Evolutionary conservation across 179 eudicot species (phyloP).

Genomic region (Silene noctiflora): DNA sequence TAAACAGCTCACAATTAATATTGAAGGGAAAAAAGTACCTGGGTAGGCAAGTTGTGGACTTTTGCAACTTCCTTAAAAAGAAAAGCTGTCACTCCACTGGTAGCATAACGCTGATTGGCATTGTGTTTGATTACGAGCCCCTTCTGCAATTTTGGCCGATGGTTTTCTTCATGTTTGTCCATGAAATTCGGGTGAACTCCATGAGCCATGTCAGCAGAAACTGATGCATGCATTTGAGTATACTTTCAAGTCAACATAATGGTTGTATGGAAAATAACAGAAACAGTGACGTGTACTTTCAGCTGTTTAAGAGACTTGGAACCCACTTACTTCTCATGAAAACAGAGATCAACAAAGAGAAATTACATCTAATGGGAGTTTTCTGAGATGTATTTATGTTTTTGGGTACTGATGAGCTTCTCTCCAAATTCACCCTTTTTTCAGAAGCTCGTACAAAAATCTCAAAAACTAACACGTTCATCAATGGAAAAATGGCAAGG

Average conservation of each 20-base stretch:
- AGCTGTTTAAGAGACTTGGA: not conserved
- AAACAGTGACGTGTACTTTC: conserved; percentile 1
- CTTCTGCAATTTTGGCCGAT: conserved; percentile 83
- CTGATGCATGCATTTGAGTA: conserved; percentile 32
- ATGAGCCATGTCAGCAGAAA: conserved; percentile 99
- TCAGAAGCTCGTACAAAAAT: not conserved
- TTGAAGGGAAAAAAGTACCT: conserved; percentile 40
- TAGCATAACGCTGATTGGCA: conserved; percentile 97
- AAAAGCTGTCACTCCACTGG: conserved; percentile 89
- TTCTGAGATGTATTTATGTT: not conserved
- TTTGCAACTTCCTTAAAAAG: conserved; percentile 90
- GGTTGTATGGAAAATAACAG: not conserved
- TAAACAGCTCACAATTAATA: not conserved
- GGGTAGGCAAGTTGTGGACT: conserved; percentile 77
- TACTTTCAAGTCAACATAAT: conserved; percentile 6
- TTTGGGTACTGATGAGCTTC: conserved; percentile 5
- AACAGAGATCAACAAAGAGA: not conserved
- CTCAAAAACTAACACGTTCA: not conserved
- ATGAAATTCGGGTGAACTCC: conserved; percentile 91
- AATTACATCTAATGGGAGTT: not conserved
- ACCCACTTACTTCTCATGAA: not conserved
- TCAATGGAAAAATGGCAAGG: not conserved
- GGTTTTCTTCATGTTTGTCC: conserved; percentile 95
- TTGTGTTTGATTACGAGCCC: conserved; percentile 96
- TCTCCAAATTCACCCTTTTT: not conserved